phyloP scores from a whole-genome alignment of 2,329 filamentous ascomycete species.

The Talaromyces sp. region DNA sequence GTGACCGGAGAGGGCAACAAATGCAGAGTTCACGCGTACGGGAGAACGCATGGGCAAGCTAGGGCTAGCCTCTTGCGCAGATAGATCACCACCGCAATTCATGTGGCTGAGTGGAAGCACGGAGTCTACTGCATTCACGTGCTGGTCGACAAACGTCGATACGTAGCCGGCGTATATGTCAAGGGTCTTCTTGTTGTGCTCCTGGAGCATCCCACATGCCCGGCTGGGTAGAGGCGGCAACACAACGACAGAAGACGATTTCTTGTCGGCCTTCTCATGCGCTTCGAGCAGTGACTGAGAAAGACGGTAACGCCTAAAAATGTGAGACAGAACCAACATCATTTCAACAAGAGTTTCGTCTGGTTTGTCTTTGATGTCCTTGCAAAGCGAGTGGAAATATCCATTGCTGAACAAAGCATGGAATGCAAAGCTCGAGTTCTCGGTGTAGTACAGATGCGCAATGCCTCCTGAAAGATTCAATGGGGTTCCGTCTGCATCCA shows the following conservation, averaged over 20 bases:
- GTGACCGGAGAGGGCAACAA: constrained; percentile 66
- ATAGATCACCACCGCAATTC: background rate
- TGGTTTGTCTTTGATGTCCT: constrained; percentile 48
- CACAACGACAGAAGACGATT: constrained; percentile 1
- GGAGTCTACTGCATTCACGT: constrained; percentile 52
- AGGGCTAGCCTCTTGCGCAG: background rate
- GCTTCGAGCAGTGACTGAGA: constrained; percentile 46
- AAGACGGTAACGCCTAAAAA: constrained; percentile 57
- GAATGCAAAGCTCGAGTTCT: constrained; percentile 71
- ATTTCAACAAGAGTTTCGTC: constrained; percentile 53
- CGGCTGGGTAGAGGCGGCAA: background rate
- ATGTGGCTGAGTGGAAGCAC: constrained; percentile 55
- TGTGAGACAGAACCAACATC: constrained; percentile 63
- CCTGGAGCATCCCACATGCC: background rate
- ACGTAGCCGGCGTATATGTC: constrained; percentile 65
- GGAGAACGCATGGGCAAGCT: constrained; percentile 12
- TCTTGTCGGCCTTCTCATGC: background rate
- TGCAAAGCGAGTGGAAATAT: constrained; percentile 63
- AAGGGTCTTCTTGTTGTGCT: constrained; percentile 63
- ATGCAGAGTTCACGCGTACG: constrained; percentile 52
- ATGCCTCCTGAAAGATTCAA: constrained; percentile 69
- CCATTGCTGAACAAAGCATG: constrained; percentile 67
- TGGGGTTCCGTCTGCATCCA: constrained; percentile 57
- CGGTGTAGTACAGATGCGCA: constrained; percentile 69
- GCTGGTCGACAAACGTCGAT: constrained; percentile 61